Base-by-base conservation (phyloP, 495 filamentous ascomycete species). In the Penicillium steckii region DNA sequence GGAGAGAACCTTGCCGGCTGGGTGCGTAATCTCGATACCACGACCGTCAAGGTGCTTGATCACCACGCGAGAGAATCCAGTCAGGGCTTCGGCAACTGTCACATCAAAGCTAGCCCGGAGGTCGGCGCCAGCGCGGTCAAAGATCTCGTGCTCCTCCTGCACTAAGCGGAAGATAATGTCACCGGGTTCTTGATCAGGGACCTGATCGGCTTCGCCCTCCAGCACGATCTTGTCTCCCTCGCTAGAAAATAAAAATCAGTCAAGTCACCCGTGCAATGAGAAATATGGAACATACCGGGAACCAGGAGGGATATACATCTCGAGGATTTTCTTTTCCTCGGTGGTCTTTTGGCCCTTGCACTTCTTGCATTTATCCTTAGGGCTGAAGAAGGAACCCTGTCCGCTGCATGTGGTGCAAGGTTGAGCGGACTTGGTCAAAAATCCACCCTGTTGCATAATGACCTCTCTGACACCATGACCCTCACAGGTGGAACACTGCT, bases 361-460 rank as follows among this genome's bases (percentile, higher is more conserved):
- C 78, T 95, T 96, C 79, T 92, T 95, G 78, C 94, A 98, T 66
- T 88, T 87, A 55, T 98, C 94, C 76, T 97, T 97, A 56, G 94
- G 90, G 69, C 88, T 88, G 77, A 84, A 95, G 59, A 91, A 83
- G 50, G 84, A 82, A 12, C 94, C 94, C 12, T 86, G 82, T 12
- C 90, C 91, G 46, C 81, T 80, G 75, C 94, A 98, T 48, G 81
- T 80, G 53, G 83, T 81, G 72, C 94, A 98, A 12, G 80, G 60
- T 13, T 87, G 80, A 7, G 80, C 80, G 49, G 86, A 83, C 62
- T 87, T 86, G 5, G 90, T 90, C 37, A 94, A 80, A 54, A 96
- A 79, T 23, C 90, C 87, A 8, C 91, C 92, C 57, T 96, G 80
- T 57, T 84, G 81, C 44, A 84, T 84, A 60, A 92, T 78, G 30